phyloP scores from a whole-genome alignment of 2,329 filamentous ascomycete species.

The Rutstroemia sydowiana region DNA sequence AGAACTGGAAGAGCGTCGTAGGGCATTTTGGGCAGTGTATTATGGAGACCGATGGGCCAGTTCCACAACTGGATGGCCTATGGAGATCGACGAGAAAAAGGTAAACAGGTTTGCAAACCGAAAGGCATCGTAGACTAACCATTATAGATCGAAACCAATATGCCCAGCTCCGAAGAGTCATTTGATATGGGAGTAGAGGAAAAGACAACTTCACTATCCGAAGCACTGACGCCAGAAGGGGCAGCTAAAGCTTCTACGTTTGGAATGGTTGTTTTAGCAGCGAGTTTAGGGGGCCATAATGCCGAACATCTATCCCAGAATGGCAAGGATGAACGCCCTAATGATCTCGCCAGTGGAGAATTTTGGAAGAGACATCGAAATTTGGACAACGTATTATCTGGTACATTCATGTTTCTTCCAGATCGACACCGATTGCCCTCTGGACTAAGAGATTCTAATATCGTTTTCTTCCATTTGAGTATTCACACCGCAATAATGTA shows the following conservation, averaged over 20 bases:
- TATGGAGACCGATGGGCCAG: slow-evolving; percentile 78
- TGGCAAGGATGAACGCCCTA: slow-evolving; percentile 60
- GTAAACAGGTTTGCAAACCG: not conserved
- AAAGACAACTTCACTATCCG: slow-evolving; percentile 53
- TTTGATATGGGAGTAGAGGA: slow-evolving; percentile 62
- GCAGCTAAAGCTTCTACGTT: slow-evolving; percentile 62
- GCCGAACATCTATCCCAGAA: slow-evolving; percentile 72
- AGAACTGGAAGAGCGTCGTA: slow-evolving; percentile 72
- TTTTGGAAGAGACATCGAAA: slow-evolving; percentile 84
- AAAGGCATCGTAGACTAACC: slow-evolving; percentile 9
- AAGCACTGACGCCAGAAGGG: slow-evolving; percentile 45
- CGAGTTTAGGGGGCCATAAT: slow-evolving; percentile 74
- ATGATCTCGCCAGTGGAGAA: slow-evolving; percentile 64
- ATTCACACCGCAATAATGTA: slow-evolving; percentile 75
- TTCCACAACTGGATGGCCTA: slow-evolving; percentile 86
- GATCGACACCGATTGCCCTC: slow-evolving; percentile 64
- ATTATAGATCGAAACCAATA: slow-evolving; percentile 50
- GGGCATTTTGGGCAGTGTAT: slow-evolving; percentile 82
- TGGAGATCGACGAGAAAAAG: slow-evolving; percentile 68
- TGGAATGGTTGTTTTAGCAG: slow-evolving; percentile 64
- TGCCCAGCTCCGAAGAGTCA: slow-evolving; percentile 74
- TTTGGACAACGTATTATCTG: slow-evolving; percentile 74
- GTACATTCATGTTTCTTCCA: slow-evolving; percentile 71
- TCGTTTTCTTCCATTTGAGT: slow-evolving; percentile 80
- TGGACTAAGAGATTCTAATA: slow-evolving; percentile 60